Evolutionary conservation across 768 basidiomycete species (phyloP).

Genomic region (Udeniomyces megalosporus): DNA sequence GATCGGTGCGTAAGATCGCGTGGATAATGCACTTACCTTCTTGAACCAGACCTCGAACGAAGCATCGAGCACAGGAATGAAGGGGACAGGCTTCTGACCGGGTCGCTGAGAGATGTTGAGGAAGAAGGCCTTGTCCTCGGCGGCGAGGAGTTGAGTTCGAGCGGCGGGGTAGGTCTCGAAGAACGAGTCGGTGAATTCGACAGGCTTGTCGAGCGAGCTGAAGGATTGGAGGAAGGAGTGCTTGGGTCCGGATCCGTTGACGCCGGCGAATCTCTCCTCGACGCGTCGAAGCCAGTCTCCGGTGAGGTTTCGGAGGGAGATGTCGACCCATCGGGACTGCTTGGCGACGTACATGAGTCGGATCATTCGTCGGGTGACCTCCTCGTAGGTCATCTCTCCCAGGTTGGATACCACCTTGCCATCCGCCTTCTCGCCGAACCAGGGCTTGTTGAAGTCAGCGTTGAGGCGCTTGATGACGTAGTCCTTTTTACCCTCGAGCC

Average conservation of each 20-base stretch:
- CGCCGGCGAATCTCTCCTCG: slow-evolving; percentile 86
- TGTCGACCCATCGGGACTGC: slow-evolving; percentile 83
- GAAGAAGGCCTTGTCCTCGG: slow-evolving; percentile 91
- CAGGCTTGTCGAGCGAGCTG: slow-evolving; percentile 63
- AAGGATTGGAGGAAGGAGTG: slow-evolving; percentile 75
- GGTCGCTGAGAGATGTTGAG: slow-evolving; percentile 87
- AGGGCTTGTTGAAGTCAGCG: slow-evolving; percentile 79
- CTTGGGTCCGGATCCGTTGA: slow-evolving; percentile 49
- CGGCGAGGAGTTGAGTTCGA: slow-evolving; percentile 66
- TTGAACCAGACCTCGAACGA: slow-evolving; percentile 99
- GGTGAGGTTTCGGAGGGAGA: slow-evolving; percentile 75
- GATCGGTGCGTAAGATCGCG: too few relatives aligned
- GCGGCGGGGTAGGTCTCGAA: slow-evolving; percentile 67
- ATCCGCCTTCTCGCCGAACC: slow-evolving; percentile 96
- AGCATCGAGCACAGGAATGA: slow-evolving; percentile 87
- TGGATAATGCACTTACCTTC: slow-evolving; percentile 45
- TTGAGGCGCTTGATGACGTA: slow-evolving; percentile 86
- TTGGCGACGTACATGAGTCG: slow-evolving; percentile 86
- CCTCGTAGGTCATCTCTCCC: slow-evolving; percentile 96
- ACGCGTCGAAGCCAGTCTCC: slow-evolving; percentile 95
- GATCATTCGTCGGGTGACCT: slow-evolving; percentile 78
- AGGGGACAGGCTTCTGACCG: slow-evolving; percentile 95
- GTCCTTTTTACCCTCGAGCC: slow-evolving; percentile 71
- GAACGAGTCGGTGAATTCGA: slow-evolving; percentile 57
- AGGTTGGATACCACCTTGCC: slow-evolving; percentile 67